A percentile compares a stretch with the other conserved stretches of the same genome.
These are phyloP conservation scores for Lasiodiplodia theobromae DNA, from an alignment of 2,329 filamentous ascomycete genomes.

Conservation along the genomic window DNA sequence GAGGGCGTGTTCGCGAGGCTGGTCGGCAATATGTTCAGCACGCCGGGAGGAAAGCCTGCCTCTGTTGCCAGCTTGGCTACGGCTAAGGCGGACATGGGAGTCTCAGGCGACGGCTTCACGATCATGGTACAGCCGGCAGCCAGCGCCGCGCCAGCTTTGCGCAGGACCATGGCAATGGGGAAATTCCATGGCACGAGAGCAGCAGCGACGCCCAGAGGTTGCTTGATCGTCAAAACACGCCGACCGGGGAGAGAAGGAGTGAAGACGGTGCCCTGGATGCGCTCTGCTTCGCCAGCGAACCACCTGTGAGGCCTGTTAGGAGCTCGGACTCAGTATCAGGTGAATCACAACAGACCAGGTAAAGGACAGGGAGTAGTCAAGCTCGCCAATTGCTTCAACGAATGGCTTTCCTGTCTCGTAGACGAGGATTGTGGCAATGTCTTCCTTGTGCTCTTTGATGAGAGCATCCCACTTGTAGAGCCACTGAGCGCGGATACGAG, in stretches of 20 bases:
- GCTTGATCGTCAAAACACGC: conserved; percentile 75
- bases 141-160: conserved; percentile 72
- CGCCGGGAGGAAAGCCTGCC: conserved; percentile 60
- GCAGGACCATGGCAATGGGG: conserved; percentile 70
- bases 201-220: conserved; percentile 72
- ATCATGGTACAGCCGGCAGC: conserved; percentile 79
- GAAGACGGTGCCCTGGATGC: conserved; percentile 67
- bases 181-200: conserved; percentile 79
- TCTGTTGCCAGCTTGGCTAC: conserved; percentile 36
- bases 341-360: conserved; percentile 48
- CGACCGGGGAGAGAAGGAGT: conserved; percentile 67
- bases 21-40: conserved; percentile 68
- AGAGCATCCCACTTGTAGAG: conserved; percentile 70
- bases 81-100: conserved; percentile 30
- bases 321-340: too few relatives aligned
- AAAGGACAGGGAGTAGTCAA: conserved; percentile 62
- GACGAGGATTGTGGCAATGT: conserved; percentile 68
- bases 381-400: conserved; percentile 59
- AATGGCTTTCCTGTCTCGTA: conserved; percentile 65
- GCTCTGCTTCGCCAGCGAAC: conserved; percentile 67
- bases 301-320: conserved; percentile 39
- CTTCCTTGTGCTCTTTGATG: conserved; percentile 67
- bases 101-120: conserved; percentile 39
- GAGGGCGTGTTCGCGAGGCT: conserved; percentile 62
- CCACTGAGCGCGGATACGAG: conserved; percentile 66